A percentile compares a stretch with the other conserved stretches of the same genome.
Conservation (phyloP, 352 stramenopile species). For the Pythium guiyangense region DNA sequence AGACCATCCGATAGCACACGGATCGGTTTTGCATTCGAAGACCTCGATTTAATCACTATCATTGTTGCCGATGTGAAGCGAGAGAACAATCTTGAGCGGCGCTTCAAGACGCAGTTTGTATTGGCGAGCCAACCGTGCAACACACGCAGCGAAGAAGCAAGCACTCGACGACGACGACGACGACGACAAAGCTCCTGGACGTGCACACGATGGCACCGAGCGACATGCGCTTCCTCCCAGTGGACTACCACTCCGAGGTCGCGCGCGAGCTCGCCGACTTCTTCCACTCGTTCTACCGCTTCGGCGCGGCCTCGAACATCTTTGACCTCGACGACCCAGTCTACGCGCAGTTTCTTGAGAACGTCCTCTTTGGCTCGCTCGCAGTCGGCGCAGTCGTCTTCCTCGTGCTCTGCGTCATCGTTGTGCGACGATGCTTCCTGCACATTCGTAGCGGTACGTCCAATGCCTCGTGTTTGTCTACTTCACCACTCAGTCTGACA, state of each 20-base stretch:
- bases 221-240: conserved; percentile 47
- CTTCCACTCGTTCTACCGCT: conserved; percentile 82
- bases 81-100: no score
- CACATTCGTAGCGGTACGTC: conserved; percentile 60
- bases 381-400: conserved; percentile 59
- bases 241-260: conserved; percentile 67
- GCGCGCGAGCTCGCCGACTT: conserved; percentile 62
- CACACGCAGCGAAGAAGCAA: no score
- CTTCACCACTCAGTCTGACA: no score
- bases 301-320: conserved; percentile 38
- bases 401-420: conserved; percentile 54
- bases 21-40: no score
- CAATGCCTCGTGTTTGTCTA: background rate
- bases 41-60: no score
- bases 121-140: no score
- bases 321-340: conserved; percentile 49
- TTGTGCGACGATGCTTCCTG: conserved; percentile 63
- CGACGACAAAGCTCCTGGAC: background rate
- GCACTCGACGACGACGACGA: background rate
- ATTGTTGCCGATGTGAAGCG: no score
- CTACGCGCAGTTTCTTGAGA: conserved; percentile 67
- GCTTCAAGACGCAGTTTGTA: no score
- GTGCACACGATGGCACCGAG: background rate
- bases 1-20: no score
- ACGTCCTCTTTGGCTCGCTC: conserved; percentile 66